phyloP scores from a whole-genome alignment of 305 asterid species.

The Petunia hybrid region DNA sequence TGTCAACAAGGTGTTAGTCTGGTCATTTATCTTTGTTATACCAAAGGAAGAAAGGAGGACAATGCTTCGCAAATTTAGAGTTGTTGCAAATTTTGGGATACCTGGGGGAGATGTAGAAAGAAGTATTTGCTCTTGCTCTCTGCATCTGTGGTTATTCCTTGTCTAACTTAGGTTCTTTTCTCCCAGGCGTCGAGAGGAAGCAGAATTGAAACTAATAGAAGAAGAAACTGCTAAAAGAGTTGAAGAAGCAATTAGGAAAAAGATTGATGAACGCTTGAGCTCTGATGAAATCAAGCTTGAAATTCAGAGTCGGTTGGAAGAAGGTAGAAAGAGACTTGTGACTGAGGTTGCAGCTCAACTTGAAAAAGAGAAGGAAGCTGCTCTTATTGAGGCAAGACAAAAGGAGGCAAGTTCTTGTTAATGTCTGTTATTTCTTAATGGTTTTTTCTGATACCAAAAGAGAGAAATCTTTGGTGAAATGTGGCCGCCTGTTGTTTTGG shows the following conservation, averaged over 20 bases:
- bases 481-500: no score
- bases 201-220: slow-evolving; percentile 85
- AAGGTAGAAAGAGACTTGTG: slow-evolving; percentile 81
- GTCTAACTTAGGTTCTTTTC: slow-evolving; percentile 32
- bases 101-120: background rate
- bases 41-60: slow-evolving; percentile 14
- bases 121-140: slow-evolving; percentile 29
- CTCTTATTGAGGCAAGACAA: slow-evolving; percentile 62
- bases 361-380: slow-evolving; percentile 81
- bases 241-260: slow-evolving; percentile 74
- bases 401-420: slow-evolving; percentile 67
- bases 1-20: slow-evolving; percentile 88
- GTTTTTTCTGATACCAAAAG: no score
- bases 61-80: no score
- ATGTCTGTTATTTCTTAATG: background rate
- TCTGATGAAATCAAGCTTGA: slow-evolving; percentile 68
- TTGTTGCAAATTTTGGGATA: no score
- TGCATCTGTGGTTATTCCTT: background rate
- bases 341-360: slow-evolving; percentile 87
- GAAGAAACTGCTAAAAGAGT: slow-evolving; percentile 96
- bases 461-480: no score
- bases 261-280: slow-evolving; percentile 81
- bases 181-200: slow-evolving; percentile 89
- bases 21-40: slow-evolving; percentile 57
- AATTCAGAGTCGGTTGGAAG: slow-evolving; percentile 68